These are phyloP conservation scores for Luffa acutangula DNA, from an alignment of 306 rosid genomes.

Conservation along the genomic window DNA sequence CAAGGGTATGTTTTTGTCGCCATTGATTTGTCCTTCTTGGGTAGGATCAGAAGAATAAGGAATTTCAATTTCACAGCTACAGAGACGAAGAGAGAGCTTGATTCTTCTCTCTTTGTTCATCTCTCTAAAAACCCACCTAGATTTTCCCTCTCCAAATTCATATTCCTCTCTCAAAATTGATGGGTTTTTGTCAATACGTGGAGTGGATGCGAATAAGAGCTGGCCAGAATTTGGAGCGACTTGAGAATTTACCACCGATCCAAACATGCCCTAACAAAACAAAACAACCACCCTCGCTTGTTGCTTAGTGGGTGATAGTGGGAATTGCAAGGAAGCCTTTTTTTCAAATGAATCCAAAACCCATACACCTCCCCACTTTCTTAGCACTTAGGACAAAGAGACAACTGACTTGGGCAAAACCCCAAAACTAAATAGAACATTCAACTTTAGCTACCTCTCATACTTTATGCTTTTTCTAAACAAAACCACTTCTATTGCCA, in stretches of 20 bases:
- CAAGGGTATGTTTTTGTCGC: constrained; percentile 25
- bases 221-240: constrained; percentile 25
- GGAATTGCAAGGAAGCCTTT: constrained; percentile 18
- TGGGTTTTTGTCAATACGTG: constrained; percentile 15
- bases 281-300: constrained; percentile 25
- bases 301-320: constrained; percentile 27
- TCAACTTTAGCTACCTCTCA: not conserved
- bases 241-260: constrained; percentile 16
- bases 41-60: constrained; percentile 26
- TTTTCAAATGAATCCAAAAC: not conserved
- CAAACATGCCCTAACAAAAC: constrained; percentile 33
- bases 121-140: not conserved
- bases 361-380: constrained; percentile 2
- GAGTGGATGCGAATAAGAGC: constrained; percentile 43
- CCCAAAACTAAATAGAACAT: not conserved
- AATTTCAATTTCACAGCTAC: constrained; percentile 28
- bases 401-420: not conserved
- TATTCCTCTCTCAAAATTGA: not conserved
- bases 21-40: constrained; percentile 22
- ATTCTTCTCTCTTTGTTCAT: not conserved
- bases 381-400: not conserved
- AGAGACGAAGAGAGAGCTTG: constrained; percentile 1
- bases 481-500: not conserved
- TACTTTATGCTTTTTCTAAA: not conserved
- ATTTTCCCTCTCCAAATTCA: constrained; percentile 5